These are phyloP conservation scores for Eustoma russellianum DNA, from an alignment of 257 asterid genomes.

Conservation along the genomic window DNA sequence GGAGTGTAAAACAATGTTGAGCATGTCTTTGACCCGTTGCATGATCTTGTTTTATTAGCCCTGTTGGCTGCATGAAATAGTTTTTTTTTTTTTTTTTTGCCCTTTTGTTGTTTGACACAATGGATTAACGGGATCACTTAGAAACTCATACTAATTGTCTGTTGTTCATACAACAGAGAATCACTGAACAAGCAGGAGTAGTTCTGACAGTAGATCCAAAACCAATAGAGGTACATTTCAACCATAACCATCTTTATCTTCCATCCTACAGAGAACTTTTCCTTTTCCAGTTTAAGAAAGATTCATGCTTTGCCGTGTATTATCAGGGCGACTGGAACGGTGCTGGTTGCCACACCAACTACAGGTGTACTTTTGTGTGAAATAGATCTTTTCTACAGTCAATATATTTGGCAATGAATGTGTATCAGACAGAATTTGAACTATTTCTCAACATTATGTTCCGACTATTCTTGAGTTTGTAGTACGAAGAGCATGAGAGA, in stretches of 20 bases:
- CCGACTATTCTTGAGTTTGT: slow-evolving; percentile 14
- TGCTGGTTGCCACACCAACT: slow-evolving; percentile 93
- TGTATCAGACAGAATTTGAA: background rate
- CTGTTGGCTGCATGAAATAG: no score
- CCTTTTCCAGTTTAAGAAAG: slow-evolving; percentile 2
- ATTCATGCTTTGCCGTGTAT: slow-evolving; percentile 7
- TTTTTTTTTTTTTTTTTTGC: no score
- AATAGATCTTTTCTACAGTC: background rate
- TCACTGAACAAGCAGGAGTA: slow-evolving; percentile 98
- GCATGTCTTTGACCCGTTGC: background rate
- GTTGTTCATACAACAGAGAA: slow-evolving; percentile 49
- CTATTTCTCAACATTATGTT: background rate
- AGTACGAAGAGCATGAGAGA: slow-evolving; percentile 96
- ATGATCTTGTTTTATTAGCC: background rate
- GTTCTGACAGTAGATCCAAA: slow-evolving; percentile 90
- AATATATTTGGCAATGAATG: background rate
- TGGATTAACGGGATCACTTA: background rate
- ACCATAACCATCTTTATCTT: background rate
- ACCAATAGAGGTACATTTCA: slow-evolving; percentile 61
- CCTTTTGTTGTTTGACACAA: background rate
- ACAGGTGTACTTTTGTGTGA: slow-evolving; percentile 38
- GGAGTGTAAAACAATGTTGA: background rate
- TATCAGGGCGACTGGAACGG: slow-evolving; percentile 97
- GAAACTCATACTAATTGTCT: background rate
- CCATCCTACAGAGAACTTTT: background rate